Evolutionary conservation across 2,329 filamentous ascomycete species (phyloP), one percentile per base, ranked within the genome.

Genomic region (Sordariomycetes sp.): DNA sequence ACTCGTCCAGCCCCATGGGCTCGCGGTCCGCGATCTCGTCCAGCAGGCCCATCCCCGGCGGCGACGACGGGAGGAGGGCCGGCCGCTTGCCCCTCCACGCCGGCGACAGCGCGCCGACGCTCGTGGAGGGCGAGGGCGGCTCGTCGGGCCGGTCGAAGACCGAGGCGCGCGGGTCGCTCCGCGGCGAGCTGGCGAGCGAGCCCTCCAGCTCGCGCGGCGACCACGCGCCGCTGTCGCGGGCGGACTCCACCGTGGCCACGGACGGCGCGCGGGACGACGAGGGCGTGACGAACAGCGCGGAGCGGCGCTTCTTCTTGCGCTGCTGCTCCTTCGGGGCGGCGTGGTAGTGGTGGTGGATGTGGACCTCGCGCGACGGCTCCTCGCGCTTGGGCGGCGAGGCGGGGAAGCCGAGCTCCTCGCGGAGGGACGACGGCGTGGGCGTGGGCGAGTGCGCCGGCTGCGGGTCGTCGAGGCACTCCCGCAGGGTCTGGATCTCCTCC

Each of bases 261-360:
- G 51, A n/a, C 14, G 51, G 46, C 20, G 22, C n/a, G n/a, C 20
- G 6, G 2, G 46, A 20, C 20, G 46, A 22, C 20, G 46, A 22
- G 6, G 46, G n/a, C 8, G 22, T 12, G 20, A 32, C 28, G 46
- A 24, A 12, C 6, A n/a, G 46, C 5, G 22, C 6, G 22, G 46
- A n/a, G 20, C 18, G 6, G 5, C 46, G 46, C 22, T 50, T 24
- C 1, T 89, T 84, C 74, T 86, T 88, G 73, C 90, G 95, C 73
- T 85, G 89, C 10, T 81, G 76, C 60, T 85, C 85, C 63, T 81
- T 81, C 57, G 79, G 73, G 1, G 84, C 75, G 12, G 86, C 81
- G 64, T 97, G 91, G 67, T 96, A 96, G 68, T 97, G 93, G 66
- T 97, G 92, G 67, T 97, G 93, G 53, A 97, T 89, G 65, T 97